phyloP scores from a whole-genome alignment of 1,284 basidiomycete species.

The Tausonia pullulans region DNA sequence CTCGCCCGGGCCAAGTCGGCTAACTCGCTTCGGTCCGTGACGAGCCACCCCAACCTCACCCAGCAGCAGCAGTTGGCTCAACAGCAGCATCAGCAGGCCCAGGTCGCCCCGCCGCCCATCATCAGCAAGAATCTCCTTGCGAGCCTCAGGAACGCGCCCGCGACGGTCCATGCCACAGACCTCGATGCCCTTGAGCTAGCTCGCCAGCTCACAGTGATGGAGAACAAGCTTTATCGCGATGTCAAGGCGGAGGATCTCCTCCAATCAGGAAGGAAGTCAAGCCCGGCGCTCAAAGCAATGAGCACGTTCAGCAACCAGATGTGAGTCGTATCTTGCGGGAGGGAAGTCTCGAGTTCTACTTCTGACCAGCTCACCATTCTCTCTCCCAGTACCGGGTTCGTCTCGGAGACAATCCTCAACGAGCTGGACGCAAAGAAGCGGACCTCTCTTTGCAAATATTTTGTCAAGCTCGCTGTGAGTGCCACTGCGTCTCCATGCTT shows the following conservation, averaged over 20 bases:
- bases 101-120: slow-evolving; percentile 46
- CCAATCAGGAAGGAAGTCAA: slow-evolving; percentile 61
- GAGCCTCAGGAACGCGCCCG: slow-evolving; percentile 34
- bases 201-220: slow-evolving; percentile 86
- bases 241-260: slow-evolving; percentile 89
- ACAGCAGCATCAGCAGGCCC: neutral
- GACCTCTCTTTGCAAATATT: slow-evolving; percentile 72
- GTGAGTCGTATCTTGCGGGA: slow-evolving; percentile 38
- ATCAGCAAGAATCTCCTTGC: slow-evolving; percentile 71
- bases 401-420: slow-evolving; percentile 74
- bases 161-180: slow-evolving; percentile 67
- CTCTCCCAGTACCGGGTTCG: slow-evolving; percentile 66
- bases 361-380: neutral
- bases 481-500: neutral
- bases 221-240: slow-evolving; percentile 73
- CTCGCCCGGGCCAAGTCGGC: slow-evolving; percentile 25
- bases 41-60: neutral
- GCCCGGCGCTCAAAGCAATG: slow-evolving; percentile 67
- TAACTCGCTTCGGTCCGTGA: slow-evolving; percentile 39
- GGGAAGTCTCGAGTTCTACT: neutral
- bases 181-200: slow-evolving; percentile 89
- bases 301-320: slow-evolving; percentile 88
- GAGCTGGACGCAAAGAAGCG: slow-evolving; percentile 80
- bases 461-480: slow-evolving; percentile 83
- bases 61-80: neutral